These are phyloP conservation scores for Thalassiosira profunda DNA, from an alignment of 108 stramenopile species.

Conservation along the genomic window DNA sequence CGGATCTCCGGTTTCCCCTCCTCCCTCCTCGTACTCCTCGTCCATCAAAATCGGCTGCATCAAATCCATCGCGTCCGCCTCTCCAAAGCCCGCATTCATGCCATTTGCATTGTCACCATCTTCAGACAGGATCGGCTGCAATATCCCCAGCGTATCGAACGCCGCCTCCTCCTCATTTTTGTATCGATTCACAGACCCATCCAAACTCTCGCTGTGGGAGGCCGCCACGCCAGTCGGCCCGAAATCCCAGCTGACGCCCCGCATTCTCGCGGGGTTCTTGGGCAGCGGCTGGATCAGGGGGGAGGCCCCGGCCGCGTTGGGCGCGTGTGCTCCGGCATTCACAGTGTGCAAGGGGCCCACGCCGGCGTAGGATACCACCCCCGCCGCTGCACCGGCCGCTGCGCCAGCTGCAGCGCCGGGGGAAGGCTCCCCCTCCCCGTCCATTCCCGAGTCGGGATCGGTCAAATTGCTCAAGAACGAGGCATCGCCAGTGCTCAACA, in stretches of 20 bases:
- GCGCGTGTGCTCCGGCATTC: background rate
- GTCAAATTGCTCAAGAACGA: slow-evolving; percentile 33
- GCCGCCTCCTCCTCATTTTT: slow-evolving; percentile 14
- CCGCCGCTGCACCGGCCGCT: too few relatives aligned
- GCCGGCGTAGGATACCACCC: background rate
- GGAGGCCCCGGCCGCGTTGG: background rate
- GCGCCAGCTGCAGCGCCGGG: too few relatives aligned
- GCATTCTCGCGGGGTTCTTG: background rate
- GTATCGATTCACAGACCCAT: background rate
- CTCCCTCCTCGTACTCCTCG: background rate
- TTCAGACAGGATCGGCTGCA: slow-evolving; percentile 21
- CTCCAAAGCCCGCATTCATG: background rate
- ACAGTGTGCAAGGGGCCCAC: background rate
- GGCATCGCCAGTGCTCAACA: slow-evolving; percentile 31
- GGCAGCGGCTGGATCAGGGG: background rate
- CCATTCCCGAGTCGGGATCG: slow-evolving; percentile 33
- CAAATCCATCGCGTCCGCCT: background rate
- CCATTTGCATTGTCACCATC: slow-evolving; percentile 3
- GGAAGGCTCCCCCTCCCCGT: too few relatives aligned
- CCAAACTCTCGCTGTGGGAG: background rate
- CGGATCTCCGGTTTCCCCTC: background rate
- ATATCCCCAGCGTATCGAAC: slow-evolving; percentile 38
- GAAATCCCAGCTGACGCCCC: slow-evolving; percentile 43
- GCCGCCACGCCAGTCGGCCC: background rate
- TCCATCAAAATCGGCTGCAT: slow-evolving; percentile 23